Evolutionary conservation across 768 basidiomycete genomes (phyloP).

Genomic region (Naematelia aurantialba): DNA sequence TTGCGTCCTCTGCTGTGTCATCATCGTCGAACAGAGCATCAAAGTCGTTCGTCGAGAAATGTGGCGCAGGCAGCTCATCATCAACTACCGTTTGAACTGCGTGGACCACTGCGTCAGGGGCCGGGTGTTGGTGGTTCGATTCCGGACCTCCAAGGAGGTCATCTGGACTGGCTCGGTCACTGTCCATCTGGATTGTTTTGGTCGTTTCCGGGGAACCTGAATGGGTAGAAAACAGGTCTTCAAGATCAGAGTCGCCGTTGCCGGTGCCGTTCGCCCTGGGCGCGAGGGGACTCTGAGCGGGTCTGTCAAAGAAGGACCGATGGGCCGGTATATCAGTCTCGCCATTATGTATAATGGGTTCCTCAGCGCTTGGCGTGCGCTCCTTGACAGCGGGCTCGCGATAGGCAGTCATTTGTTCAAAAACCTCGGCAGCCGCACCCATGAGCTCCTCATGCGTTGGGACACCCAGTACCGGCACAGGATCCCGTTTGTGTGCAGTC

Average conservation of each 20-base stretch:
- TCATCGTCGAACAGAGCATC: slow-evolving; percentile 10
- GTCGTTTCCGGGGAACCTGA: slow-evolving; percentile 2
- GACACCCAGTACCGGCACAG: neutral
- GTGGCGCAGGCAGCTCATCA: neutral
- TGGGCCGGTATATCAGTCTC: neutral
- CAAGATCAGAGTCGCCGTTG: slow-evolving; percentile 10
- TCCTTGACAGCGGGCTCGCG: slow-evolving; percentile 12
- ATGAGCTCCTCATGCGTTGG: slow-evolving; percentile 1
- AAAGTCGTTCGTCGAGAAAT: neutral
- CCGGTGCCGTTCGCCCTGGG: neutral
- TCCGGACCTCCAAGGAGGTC: neutral
- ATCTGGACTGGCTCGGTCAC: neutral
- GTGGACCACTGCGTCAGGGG: neutral
- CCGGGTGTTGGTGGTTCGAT: neutral
- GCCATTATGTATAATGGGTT: neutral
- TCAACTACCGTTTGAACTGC: neutral
- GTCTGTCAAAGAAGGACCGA: neutral
- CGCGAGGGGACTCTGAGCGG: neutral
- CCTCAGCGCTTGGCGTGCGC: slow-evolving; percentile 1
- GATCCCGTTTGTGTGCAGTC: neutral
- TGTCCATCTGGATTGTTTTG: slow-evolving; percentile 1
- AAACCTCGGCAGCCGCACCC: slow-evolving; percentile 8
- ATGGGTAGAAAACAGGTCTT: slow-evolving; percentile 22
- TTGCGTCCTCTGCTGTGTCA: neutral
- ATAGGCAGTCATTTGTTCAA: slow-evolving; percentile 12